A percentile compares a stretch with the other conserved stretches of the same genome.
Conservation (phyloP, 495 filamentous ascomycete species). For the Articulospora tetracladia region DNA sequence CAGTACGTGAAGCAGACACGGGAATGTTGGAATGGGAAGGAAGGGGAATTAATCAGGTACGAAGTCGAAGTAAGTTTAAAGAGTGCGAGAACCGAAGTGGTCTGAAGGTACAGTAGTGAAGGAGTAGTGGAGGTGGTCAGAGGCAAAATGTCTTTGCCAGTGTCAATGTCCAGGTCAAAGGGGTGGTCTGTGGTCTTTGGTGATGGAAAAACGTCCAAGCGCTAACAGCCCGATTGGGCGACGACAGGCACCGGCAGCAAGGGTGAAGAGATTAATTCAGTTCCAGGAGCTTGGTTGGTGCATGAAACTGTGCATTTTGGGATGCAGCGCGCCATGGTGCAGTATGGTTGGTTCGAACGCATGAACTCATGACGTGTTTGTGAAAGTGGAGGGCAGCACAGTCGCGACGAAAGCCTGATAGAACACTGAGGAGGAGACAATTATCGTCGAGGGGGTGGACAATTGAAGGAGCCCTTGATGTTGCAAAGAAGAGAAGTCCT, state of each 20-base stretch:
- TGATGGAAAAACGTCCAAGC: conserved; percentile 1
- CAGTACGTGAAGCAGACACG: not conserved
- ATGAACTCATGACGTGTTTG: too few species aligned
- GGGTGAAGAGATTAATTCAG: not conserved
- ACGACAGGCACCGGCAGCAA: not conserved
- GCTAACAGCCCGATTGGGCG: not conserved
- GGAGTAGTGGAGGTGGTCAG: not conserved
- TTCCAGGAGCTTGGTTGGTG: not conserved
- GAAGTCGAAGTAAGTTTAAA: not conserved
- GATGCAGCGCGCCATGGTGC: not conserved
- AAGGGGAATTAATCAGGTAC: not conserved
- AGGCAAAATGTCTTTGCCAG: not conserved
- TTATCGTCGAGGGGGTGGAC: too few species aligned
- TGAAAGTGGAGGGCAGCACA: too few species aligned
- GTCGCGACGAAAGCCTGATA: too few species aligned
- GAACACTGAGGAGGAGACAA: too few species aligned
- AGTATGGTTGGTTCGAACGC: too few species aligned
- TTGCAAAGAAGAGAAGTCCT: too few species aligned
- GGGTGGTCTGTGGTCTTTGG: not conserved
- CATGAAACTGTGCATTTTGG: not conserved
- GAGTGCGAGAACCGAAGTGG: not conserved
- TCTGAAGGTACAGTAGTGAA: not conserved
- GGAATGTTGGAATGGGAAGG: not conserved
- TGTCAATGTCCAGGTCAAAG: not conserved
- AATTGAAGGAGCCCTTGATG: too few species aligned